Evolutionary conservation across 441 rosid genomes (phyloP), one percentile per base, ranked within the genome.

Genomic region (Erysimum cheiri): DNA sequence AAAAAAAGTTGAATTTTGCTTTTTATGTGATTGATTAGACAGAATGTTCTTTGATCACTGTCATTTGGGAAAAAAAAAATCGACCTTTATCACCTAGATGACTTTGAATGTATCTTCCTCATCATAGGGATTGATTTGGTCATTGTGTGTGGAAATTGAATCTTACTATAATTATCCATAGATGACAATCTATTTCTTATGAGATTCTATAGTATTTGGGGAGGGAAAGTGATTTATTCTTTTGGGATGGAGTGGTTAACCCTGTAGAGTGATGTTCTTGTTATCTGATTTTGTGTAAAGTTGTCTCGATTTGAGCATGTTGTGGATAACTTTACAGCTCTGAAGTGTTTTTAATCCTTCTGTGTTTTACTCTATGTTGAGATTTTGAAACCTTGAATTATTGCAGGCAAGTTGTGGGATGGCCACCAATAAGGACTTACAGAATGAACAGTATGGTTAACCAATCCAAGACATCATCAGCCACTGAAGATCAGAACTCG

Each of bases 361-460:
- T 52, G 24, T 48, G 31, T 32, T 37, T 19, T 60, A 62, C 39
- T 17, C 41, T 59, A 11, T 40, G 46, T 50, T 73, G 31, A 59
- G 46, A 12, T 22, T 31, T 69, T 56, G 11, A 29, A 14, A 19
- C 37, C 40, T 49, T 29, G 8, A 12, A 54, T 37, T 1, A 5
- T 57, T 75, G 69, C 87, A 88, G 90, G 75, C 98, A 88, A 70
- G 90, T 87, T 43, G 91, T 90, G 59, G 99, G 99, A 50, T 94
- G 99, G 99, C 99, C 99, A 74, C 99, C 99, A 11, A 75, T 94
- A 67, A 86, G 97, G 82, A 74, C 87, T 56, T 82, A 84, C 72
- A 83, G 98, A 63, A 86, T 88, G 86, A 90, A 90, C 80, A 85
- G 84, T 81, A 84, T 90, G 89, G 84, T 67, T 74, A 88, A 81